Percentiles rank a stretch among this genome's conserved stretches.
Conservation (phyloP, 2,329 filamentous ascomycete species). For the Trichoderma sp. region DNA sequence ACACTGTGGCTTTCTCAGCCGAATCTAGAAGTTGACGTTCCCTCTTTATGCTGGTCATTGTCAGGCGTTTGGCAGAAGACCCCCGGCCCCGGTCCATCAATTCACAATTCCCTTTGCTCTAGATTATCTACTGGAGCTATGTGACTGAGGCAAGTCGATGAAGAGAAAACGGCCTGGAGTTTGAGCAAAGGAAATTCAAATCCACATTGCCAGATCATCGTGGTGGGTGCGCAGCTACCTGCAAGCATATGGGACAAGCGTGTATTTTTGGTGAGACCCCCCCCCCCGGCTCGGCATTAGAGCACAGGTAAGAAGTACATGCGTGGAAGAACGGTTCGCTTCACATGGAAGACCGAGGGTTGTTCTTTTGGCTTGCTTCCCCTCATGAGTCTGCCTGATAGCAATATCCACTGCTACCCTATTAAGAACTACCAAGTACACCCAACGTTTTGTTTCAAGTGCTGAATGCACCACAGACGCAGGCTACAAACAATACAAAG, state of each 20-base stretch:
- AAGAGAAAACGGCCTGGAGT: neutral
- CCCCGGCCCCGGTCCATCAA: neutral
- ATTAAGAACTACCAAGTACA: neutral
- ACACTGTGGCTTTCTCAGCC: conserved; percentile 1
- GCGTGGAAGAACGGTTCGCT: conserved; percentile 31
- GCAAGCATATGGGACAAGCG: neutral
- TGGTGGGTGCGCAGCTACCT: neutral
- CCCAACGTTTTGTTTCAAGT: neutral
- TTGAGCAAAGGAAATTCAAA: neutral
- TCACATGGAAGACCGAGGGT: conserved; percentile 28
- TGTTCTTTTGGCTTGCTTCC: conserved; percentile 16
- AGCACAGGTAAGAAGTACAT: conserved; percentile 8
- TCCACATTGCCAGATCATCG: neutral
- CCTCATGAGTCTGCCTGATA: neutral
- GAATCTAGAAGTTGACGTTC: neutral
- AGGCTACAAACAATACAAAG: neutral
- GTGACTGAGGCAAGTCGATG: neutral
- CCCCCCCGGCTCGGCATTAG: conserved; percentile 27
- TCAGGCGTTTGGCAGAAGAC: neutral
- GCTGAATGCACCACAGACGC: neutral
- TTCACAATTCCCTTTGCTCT: neutral
- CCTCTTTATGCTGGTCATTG: neutral
- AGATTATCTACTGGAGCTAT: neutral
- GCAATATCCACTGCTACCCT: neutral
- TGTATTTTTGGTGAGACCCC: neutral